Base-by-base conservation (phyloP, 805 yeast species). In the Pichia exigua region DNA sequence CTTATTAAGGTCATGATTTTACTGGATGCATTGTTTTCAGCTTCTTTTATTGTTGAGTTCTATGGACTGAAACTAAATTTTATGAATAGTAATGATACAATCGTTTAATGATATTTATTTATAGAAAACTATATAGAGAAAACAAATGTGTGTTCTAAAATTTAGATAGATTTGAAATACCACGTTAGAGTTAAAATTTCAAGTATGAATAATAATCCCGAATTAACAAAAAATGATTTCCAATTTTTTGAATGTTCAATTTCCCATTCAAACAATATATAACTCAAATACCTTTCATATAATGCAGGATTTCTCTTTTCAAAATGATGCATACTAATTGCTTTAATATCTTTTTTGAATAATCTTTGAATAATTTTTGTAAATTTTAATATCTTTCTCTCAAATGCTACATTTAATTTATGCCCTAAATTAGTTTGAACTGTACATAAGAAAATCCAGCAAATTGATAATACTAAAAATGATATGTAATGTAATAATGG, bases 261-360 rank as follows among this genome's bases (percentile, higher is more conserved):
- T 13, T 54, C 45, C 68, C 68, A 64, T 39, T 63, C 60, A 10
- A 59, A 32, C 2, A 59, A n/a, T 17, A 27, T 17, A 50, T 50
- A 26, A 24, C 40, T 40, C 38, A 47, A 12, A 17, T 28, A 26
- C 6, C 27, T 44, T 18, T 40, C 51, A 38, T 38, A 22, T 7
- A 26, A 30, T 18, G 18, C 30, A 11, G 48, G 51, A 26, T 47
- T 51, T 28, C 49, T 55, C 21, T 51, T 48, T 20, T 49, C 49
- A 35, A 52, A 28, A 39, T 51, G 42, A 13, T 26, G 10, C 35
- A 46, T 42, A 42, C 51, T 50, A 11, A 50, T 42, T 11, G 44
- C 50, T 39, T 41, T 41, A 6, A 45, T 42, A 24, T 46, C 48
- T 8, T 46, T 46, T 27, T 32, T 48, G 10, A 32, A 42, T 15